phyloP scores from a whole-genome alignment of 305 asterid genomes.

The Ajuga reptans region DNA sequence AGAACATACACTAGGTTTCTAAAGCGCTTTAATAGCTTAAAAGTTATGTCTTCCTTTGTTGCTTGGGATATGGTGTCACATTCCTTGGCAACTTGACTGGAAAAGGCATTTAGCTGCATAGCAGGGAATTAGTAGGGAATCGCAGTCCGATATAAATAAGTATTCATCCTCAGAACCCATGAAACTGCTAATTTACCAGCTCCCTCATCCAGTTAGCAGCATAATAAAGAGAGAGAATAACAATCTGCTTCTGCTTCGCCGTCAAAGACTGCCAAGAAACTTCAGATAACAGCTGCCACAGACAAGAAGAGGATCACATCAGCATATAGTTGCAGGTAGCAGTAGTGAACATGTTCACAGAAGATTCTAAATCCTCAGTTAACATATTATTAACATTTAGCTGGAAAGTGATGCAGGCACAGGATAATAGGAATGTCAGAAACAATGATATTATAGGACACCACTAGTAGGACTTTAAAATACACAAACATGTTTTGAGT shows the following conservation, averaged over 20 bases:
- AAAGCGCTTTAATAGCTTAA: constrained; percentile 66
- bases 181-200: constrained; percentile 43
- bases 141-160: constrained; percentile 6
- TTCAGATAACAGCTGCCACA: constrained; percentile 49
- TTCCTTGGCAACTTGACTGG: constrained; percentile 56
- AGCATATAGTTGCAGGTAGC: constrained; percentile 22
- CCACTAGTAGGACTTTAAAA: too few relatives aligned
- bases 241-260: constrained; percentile 60
- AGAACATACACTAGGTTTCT: constrained; percentile 75
- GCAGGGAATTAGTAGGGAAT: constrained; percentile 26
- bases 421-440: neutral
- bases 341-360: neutral
- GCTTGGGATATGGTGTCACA: constrained; percentile 56
- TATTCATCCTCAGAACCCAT: constrained; percentile 8
- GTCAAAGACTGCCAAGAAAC: constrained; percentile 52
- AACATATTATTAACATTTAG: neutral
- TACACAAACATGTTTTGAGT: neutral
- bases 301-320: constrained; percentile 27
- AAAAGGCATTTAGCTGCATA: constrained; percentile 69
- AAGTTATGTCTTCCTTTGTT: constrained; percentile 51
- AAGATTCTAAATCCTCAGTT: neutral
- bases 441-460: too few relatives aligned
- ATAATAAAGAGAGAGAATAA: constrained; percentile 60
- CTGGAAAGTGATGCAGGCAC: neutral
- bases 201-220: constrained; percentile 90